Evolutionary conservation across 257 asterid species (phyloP).

Genomic region (Linaria vulgaris): DNA sequence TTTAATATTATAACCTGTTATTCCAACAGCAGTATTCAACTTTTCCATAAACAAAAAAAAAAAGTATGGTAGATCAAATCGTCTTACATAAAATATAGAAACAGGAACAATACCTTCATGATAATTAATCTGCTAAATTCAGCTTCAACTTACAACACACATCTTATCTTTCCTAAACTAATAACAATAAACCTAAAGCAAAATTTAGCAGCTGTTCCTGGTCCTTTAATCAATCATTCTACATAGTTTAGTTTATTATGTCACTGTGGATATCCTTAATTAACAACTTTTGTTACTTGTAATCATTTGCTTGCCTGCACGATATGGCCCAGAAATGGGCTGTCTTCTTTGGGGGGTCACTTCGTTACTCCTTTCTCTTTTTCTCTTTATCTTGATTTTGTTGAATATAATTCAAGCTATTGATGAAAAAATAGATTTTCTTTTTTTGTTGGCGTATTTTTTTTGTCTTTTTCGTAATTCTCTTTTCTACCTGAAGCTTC

Average conservation of each 20-base stretch:
- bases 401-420: constrained; percentile 6
- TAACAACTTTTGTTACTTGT: constrained; percentile 7
- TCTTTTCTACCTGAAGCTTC: constrained; percentile 49
- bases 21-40: constrained; percentile 14
- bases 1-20: constrained; percentile 1
- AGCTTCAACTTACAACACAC: constrained; percentile 36
- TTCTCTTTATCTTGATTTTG: constrained; percentile 28
- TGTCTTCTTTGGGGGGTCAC: constrained; percentile 47
- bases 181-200: constrained; percentile 35
- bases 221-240: constrained; percentile 29
- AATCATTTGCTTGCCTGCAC: constrained; percentile 37
- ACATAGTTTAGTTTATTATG: constrained; percentile 28
- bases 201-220: constrained; percentile 89
- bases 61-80: constrained; percentile 9
- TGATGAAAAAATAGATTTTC: constrained; percentile 8
- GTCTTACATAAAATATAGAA: constrained; percentile 37
- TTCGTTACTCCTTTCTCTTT: constrained; percentile 26
- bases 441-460: no score
- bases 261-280: constrained; percentile 27
- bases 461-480: no score
- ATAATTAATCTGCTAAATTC: constrained; percentile 57
- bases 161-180: constrained; percentile 25
- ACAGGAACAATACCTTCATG: constrained; percentile 54
- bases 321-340: constrained; percentile 61
- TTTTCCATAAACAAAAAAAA: constrained; percentile 30